Evolutionary conservation across 345 rosid genomes (phyloP), one percentile per base, ranked within the genome.

Genomic region (Brassica napus): DNA sequence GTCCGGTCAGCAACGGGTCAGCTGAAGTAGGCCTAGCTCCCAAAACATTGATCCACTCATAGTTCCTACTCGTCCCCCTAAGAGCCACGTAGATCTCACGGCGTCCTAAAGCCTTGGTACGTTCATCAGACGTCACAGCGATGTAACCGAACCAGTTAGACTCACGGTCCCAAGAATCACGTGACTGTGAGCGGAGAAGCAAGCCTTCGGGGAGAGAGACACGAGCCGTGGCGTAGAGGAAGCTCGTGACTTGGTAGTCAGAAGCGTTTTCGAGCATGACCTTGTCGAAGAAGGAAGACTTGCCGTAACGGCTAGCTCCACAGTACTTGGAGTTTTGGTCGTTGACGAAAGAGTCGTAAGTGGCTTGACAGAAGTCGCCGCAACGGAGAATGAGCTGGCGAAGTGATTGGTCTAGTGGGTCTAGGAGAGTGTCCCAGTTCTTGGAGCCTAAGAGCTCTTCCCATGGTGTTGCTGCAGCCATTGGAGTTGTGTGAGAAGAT

Each of bases 121-220:
- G 75, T 55, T 88, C 92, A 28, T 94, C 94, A 14, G 91, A 78
- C 54, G 92, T 87, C 2, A 90, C 89, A 15, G 93, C 91, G 61
- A 92, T 85, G 86, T 88, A 94, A 63, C 97, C 97, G 34, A 94
- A 88, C 98, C 98, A 94, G 85, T 94, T 94, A 14, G 97, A 89
- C 75, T 94, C 98, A n/a, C 94, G 90, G 84, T 94, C 98, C 93
- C 98, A 91, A 4, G 92, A 82, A 34, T 92, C 97, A 3, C 94
- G 83, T 4, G 97, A 88, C 42, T 44, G 81, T 4, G 97, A 88
- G 65, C 68, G 93, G 79, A 92, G 89, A 59, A 94, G 76, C 81
- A 94, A 85, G 42, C 88, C 89, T 81, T 88, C 84, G 0, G 88
- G 86, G 54, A 83, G 47, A 72, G 86, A 74, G 15, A 47, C 54